phyloP scores from a whole-genome alignment of 2,329 filamentous ascomycete genomes.

The Alternaria arbusti region DNA sequence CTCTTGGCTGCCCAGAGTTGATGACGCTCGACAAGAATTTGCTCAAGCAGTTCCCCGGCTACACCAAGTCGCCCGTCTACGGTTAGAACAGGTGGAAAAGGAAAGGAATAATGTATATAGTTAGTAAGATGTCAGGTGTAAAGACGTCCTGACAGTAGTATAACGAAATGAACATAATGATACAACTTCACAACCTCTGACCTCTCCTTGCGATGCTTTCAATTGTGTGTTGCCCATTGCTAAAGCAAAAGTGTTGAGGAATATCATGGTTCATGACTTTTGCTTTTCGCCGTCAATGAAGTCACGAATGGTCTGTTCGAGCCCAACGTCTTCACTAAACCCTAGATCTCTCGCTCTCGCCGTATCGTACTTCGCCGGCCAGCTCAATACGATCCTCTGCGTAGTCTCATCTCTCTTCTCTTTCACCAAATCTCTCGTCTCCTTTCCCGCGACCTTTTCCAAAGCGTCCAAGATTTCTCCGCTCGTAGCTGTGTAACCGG shows the following conservation, averaged over 20 bases:
- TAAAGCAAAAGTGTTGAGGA: neutral
- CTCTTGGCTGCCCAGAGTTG: constrained; percentile 25
- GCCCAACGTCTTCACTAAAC: constrained; percentile 56
- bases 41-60: constrained; percentile 29
- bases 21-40: constrained; percentile 16
- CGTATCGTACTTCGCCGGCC: constrained; percentile 63
- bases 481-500: constrained; percentile 62
- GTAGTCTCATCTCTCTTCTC: constrained; percentile 60
- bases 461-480: constrained; percentile 64
- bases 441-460: constrained; percentile 61
- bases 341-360: constrained; percentile 63
- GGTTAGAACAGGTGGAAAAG: constrained; percentile 3
- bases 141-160: neutral
- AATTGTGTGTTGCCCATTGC: neutral
- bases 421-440: constrained; percentile 58
- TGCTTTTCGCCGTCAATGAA: constrained; percentile 46
- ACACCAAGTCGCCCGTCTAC: constrained; percentile 23
- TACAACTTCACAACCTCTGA: neutral
- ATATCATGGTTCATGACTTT: constrained; percentile 4
- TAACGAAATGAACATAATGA: neutral
- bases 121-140: neutral
- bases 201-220: neutral
- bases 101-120: neutral
- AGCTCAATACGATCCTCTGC: constrained; percentile 61
- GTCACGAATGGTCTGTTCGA: constrained; percentile 55